Conservation (phyloP, 768 basidiomycete genomes). For the Butyriboletus loyo region DNA sequence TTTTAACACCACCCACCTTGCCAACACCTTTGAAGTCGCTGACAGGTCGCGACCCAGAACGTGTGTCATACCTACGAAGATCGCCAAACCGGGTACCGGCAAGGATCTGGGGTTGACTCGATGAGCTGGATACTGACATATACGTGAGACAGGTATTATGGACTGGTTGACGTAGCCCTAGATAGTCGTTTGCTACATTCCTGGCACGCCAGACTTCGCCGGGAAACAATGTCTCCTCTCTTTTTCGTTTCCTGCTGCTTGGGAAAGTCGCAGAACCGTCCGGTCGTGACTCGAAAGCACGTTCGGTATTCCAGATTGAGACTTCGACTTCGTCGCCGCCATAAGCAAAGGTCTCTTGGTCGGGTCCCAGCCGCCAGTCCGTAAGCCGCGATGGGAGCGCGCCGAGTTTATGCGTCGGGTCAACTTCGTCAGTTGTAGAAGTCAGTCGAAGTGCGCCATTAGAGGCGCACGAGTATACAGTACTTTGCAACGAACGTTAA, state of each 20-base stretch:
- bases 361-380: slow-evolving; percentile 59
- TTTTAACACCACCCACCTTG: slow-evolving; percentile 59
- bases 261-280: slow-evolving; percentile 15
- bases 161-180: slow-evolving; percentile 76
- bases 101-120: slow-evolving; percentile 47
- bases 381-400: slow-evolving; percentile 66
- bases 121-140: slow-evolving; percentile 39
- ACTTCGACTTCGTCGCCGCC: slow-evolving; percentile 86
- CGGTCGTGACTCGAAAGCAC: slow-evolving; percentile 39
- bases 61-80: slow-evolving; percentile 74
- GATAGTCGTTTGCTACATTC: slow-evolving; percentile 76
- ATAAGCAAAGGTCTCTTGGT: slow-evolving; percentile 63
- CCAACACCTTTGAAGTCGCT: slow-evolving; percentile 59
- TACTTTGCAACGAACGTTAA: slow-evolving; percentile 15
- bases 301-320: slow-evolving; percentile 75
- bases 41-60: slow-evolving; percentile 65
- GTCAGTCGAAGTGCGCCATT: slow-evolving; percentile 68
- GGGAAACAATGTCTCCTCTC: slow-evolving; percentile 55
- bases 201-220: slow-evolving; percentile 84
- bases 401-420: slow-evolving; percentile 29
- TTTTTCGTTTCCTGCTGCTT: slow-evolving; percentile 49
- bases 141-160: slow-evolving; percentile 69
- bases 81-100: slow-evolving; percentile 76
- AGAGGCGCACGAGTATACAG: slow-evolving; percentile 68
- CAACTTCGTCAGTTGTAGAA: slow-evolving; percentile 26